These are phyloP conservation scores for Salix dunnii DNA, from an alignment of 345 rosid genomes.

Conservation along the genomic window DNA sequence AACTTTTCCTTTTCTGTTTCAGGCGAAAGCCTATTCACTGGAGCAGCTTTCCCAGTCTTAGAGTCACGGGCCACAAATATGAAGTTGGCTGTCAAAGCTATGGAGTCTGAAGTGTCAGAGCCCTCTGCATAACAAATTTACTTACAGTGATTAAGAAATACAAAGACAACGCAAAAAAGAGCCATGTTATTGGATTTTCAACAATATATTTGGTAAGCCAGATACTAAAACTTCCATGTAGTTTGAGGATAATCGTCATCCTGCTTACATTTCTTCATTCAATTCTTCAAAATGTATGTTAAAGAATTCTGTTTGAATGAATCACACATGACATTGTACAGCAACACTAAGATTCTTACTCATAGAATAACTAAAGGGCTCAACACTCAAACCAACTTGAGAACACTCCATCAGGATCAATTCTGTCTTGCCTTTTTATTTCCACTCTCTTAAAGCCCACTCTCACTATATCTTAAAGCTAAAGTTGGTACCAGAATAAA, in stretches of 20 bases:
- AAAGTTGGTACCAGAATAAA: background rate
- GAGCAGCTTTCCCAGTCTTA: conserved; percentile 70
- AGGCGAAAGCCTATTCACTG: conserved; percentile 63
- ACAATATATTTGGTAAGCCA: background rate
- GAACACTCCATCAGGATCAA: background rate
- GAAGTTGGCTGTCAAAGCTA: conserved; percentile 67
- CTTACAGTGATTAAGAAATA: background rate
- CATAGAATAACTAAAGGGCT: background rate
- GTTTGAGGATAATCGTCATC: background rate
- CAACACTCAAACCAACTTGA: background rate
- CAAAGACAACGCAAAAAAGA: background rate
- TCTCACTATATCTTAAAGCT: background rate
- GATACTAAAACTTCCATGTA: background rate
- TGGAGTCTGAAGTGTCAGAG: conserved; percentile 40
- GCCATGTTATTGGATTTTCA: background rate
- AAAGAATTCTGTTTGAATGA: background rate
- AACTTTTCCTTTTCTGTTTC: conserved; percentile 56
- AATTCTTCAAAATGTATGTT: background rate
- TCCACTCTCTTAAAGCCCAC: background rate
- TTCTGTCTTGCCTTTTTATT: background rate
- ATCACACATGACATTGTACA: background rate
- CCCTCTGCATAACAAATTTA: conserved; percentile 35
- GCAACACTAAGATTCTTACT: background rate
- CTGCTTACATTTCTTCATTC: background rate
- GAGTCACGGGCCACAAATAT: conserved; percentile 85